Percentiles rank a stretch among this genome's conserved stretches.
Evolutionary conservation across 257 asterid genomes (phyloP).

Genomic region (Capsicum chinense): DNA sequence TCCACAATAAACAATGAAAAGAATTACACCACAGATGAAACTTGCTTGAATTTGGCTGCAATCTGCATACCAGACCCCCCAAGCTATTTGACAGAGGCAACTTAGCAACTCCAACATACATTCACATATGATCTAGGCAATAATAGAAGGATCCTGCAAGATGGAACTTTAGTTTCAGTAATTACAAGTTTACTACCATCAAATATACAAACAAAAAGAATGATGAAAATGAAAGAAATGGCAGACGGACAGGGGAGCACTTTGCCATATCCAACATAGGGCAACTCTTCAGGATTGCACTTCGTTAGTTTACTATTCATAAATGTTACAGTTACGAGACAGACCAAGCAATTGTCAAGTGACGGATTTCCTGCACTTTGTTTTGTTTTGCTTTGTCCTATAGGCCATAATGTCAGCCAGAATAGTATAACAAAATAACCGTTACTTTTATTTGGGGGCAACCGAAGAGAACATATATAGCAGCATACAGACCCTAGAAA

Average conservation of each 20-base stretch:
- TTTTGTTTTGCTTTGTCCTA: background rate
- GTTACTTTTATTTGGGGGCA: background rate
- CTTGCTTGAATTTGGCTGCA: constrained; percentile 19
- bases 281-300: constrained; percentile 1
- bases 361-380: background rate
- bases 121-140: constrained; percentile 29
- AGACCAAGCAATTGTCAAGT: background rate
- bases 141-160: constrained; percentile 47
- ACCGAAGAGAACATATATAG: background rate
- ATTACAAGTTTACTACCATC: background rate
- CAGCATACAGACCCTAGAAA: constrained; percentile 12
- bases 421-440: background rate
- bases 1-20: constrained; percentile 15
- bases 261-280: constrained; percentile 5
- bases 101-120: constrained; percentile 24
- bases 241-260: background rate
- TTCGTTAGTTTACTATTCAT: background rate
- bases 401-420: background rate
- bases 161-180: constrained; percentile 2
- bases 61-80: constrained; percentile 9
- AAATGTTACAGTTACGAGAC: background rate
- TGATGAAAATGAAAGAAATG: background rate
- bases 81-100: constrained; percentile 24
- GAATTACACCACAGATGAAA: constrained; percentile 19
- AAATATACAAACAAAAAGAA: background rate